Conservation (phyloP, 1,284 basidiomycete species). For the Ganoderma boninense region DNA sequence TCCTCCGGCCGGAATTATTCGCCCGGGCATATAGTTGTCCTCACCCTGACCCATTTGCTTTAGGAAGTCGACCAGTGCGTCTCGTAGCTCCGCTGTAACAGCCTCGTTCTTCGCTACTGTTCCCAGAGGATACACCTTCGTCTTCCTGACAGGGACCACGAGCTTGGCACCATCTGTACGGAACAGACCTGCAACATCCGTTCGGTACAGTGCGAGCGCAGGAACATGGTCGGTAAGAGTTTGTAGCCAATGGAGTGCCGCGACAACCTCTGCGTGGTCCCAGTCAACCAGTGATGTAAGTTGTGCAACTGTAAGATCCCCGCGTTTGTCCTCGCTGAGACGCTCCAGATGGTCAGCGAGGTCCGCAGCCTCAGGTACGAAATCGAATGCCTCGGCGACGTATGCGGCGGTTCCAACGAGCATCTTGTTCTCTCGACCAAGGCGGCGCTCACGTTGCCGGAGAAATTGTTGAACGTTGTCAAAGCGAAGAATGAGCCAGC, state of each 20-base stretch:
- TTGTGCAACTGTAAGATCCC: background rate
- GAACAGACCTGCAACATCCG: background rate
- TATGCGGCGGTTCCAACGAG: background rate
- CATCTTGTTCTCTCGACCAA: background rate
- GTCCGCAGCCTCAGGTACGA: background rate
- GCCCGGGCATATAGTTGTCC: background rate
- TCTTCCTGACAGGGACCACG: background rate
- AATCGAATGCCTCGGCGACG: background rate
- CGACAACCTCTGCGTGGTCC: background rate
- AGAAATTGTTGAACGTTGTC: background rate
- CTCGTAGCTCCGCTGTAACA: background rate
- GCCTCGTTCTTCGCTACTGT: background rate
- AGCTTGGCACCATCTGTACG: background rate
- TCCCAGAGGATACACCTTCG: background rate
- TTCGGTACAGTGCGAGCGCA: background rate
- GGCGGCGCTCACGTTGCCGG: background rate
- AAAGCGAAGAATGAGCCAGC: background rate
- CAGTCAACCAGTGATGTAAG: background rate
- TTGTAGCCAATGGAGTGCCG: background rate
- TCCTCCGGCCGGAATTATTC: background rate
- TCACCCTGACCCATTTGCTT: background rate
- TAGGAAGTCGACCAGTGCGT: background rate
- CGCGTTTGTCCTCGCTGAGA: background rate
- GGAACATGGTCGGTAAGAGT: background rate
- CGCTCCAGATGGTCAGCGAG: background rate